Evolutionary conservation across 257 asterid species (phyloP).

Genomic region (Catharanthus roseus): DNA sequence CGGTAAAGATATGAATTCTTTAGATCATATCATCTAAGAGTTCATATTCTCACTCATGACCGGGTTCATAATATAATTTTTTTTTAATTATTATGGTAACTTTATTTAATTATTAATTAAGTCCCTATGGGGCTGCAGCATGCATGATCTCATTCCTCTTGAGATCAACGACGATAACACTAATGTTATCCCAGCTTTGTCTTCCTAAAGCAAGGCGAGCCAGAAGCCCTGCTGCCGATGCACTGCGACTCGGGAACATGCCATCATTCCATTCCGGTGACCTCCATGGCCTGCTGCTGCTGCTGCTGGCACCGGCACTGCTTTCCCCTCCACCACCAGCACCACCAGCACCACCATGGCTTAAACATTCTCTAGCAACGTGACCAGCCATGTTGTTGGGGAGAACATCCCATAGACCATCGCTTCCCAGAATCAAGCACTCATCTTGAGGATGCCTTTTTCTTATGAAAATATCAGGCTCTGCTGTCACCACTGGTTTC

Average conservation of each 20-base stretch:
- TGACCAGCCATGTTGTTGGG: conserved; percentile 63
- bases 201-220: conserved; percentile 68
- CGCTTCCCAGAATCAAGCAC: conserved; percentile 68
- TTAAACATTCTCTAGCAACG: conserved; percentile 52
- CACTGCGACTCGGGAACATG: conserved; percentile 36
- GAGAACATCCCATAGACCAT: conserved; percentile 84
- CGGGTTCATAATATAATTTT: too few relatives aligned
- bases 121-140: too few relatives aligned
- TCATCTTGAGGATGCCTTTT: conserved; percentile 52
- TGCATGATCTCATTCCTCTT: conserved; percentile 23
- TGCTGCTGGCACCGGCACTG: not conserved
- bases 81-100: too few relatives aligned
- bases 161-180: conserved; percentile 59
- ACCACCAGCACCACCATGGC: conserved; percentile 20
- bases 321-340: too few relatives aligned
- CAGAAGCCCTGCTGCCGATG: conserved; percentile 50
- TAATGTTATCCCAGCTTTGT: conserved; percentile 56
- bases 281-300: not conserved
- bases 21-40: too few relatives aligned
- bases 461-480: conserved; percentile 63
- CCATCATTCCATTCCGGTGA: conserved; percentile 1
- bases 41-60: too few relatives aligned
- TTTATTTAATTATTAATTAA: too few relatives aligned
- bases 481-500: conserved; percentile 65
- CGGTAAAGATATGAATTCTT: too few relatives aligned